A percentile compares a stretch with the other conserved stretches of the same genome.
Conservation (phyloP, 2,329 filamentous ascomycete genomes). For the Apiospora aurea region DNA sequence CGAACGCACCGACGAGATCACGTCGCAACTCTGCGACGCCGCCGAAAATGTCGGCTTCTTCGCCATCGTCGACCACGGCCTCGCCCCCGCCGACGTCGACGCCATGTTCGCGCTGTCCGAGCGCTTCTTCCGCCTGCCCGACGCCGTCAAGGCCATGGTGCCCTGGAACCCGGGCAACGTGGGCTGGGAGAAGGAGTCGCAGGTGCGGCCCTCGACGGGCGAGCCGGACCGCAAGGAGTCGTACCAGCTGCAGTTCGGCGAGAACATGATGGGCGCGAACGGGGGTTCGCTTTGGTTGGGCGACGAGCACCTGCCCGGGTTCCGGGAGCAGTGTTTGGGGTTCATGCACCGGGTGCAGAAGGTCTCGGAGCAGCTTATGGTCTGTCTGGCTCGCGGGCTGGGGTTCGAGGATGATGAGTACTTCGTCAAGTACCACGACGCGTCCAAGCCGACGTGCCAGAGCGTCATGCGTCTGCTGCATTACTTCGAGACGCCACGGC, state of each 20-base stretch:
- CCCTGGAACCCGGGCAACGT: slow-evolving; percentile 61
- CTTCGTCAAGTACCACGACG: slow-evolving; percentile 60
- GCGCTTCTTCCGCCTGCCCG: slow-evolving; percentile 57
- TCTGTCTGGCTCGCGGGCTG: slow-evolving; percentile 61
- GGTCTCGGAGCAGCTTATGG: slow-evolving; percentile 60
- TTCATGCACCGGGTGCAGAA: slow-evolving; percentile 61
- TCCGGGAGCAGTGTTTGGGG: slow-evolving; percentile 47
- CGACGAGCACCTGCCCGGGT: slow-evolving; percentile 53
- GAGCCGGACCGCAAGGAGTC: slow-evolving; percentile 63
- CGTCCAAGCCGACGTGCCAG: slow-evolving; percentile 54
- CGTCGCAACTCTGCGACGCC: slow-evolving; percentile 54
- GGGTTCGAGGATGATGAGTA: slow-evolving; percentile 58
- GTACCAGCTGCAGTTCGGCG: slow-evolving; percentile 66
- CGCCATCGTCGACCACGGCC: slow-evolving; percentile 58
- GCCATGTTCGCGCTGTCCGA: slow-evolving; percentile 55
- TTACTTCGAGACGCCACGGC: slow-evolving; percentile 53
- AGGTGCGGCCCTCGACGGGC: slow-evolving; percentile 63
- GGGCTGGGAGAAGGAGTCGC: slow-evolving; percentile 64
- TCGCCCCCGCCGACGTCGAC: slow-evolving; percentile 54
- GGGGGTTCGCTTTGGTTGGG: slow-evolving; percentile 54
- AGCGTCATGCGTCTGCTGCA: slow-evolving; percentile 61
- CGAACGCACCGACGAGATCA: slow-evolving; percentile 57
- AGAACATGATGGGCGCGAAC: slow-evolving; percentile 53
- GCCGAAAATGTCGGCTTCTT: slow-evolving; percentile 66
- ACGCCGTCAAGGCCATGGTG: slow-evolving; percentile 56